Conservation (phyloP, 495 filamentous ascomycete genomes). For the Neurospora sp. region DNA sequence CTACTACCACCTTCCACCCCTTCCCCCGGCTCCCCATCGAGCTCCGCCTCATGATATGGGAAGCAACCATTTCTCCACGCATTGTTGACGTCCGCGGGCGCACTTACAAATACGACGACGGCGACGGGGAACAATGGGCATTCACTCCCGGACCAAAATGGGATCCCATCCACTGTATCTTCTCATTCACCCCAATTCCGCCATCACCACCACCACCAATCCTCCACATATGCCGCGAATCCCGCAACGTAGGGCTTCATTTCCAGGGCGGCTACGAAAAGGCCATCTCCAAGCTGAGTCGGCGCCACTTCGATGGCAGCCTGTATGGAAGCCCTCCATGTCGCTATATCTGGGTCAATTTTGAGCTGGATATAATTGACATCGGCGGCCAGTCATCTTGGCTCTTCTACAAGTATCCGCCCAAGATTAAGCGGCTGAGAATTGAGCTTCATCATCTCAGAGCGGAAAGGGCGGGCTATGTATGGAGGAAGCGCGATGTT, state of each 20-base stretch:
- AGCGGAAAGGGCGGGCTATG: too few species aligned
- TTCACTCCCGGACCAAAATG: too few species aligned
- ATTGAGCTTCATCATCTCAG: neutral
- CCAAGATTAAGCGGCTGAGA: neutral
- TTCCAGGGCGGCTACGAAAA: neutral
- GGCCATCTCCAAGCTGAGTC: neutral
- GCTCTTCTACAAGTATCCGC: too few species aligned
- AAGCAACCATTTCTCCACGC: neutral
- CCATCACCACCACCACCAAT: neutral
- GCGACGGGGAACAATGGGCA: too few species aligned
- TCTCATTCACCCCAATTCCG: too few species aligned
- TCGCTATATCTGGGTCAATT: neutral
- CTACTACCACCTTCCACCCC: slow-evolving; percentile 11
- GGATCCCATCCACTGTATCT: too few species aligned
- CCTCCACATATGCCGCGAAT: neutral
- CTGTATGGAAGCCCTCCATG: too few species aligned
- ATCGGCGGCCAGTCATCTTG: too few species aligned
- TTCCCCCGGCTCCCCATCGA: slow-evolving; percentile 27
- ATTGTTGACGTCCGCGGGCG: neutral
- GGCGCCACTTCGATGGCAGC: too few species aligned
- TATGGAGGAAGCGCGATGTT: too few species aligned
- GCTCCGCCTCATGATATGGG: slow-evolving; percentile 28
- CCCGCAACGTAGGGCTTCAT: neutral
- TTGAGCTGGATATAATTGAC: neutral
- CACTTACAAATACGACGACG: neutral